These are phyloP conservation scores for Aspergillus fijiensis DNA, from an alignment of 2,329 filamentous ascomycete genomes.

Conservation along the genomic window DNA sequence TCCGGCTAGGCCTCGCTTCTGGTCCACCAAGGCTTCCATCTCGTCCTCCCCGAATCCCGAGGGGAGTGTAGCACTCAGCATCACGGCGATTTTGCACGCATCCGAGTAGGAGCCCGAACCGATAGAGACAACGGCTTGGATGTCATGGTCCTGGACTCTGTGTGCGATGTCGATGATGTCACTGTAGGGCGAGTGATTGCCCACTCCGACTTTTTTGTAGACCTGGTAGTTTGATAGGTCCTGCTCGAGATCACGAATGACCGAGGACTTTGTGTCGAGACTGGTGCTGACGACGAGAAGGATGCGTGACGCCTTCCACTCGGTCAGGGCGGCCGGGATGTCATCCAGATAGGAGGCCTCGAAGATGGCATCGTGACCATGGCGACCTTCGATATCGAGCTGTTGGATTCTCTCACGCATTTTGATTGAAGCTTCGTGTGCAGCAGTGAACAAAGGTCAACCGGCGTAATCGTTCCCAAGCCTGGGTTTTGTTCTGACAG, in stretches of 20 bases:
- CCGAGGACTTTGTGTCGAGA: constrained; percentile 3
- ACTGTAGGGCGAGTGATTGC: constrained; percentile 3
- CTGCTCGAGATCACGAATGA: neutral
- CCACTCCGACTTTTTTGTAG: constrained; percentile 6
- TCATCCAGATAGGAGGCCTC: constrained; percentile 3
- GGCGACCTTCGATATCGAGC: neutral
- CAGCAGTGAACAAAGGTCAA: neutral
- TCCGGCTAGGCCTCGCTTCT: constrained; percentile 1
- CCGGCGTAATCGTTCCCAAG: neutral
- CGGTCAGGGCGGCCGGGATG: neutral
- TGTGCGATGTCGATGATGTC: constrained; percentile 4
- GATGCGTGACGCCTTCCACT: neutral
- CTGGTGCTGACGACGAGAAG: constrained; percentile 5
- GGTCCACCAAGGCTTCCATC: constrained; percentile 4
- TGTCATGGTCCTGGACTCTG: neutral
- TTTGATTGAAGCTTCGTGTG: neutral
- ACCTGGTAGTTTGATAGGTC: neutral
- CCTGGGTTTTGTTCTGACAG: neutral
- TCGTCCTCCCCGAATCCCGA: neutral
- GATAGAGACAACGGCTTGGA: neutral
- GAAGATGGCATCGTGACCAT: constrained; percentile 4
- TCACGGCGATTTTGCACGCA: constrained; percentile 6
- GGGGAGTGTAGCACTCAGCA: constrained; percentile 5
- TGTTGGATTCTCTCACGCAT: constrained; percentile 3
- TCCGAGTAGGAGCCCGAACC: constrained; percentile 1